These are phyloP conservation scores for Boletus sp. DNA, from an alignment of 1,284 basidiomycete genomes.

Conservation along the genomic window DNA sequence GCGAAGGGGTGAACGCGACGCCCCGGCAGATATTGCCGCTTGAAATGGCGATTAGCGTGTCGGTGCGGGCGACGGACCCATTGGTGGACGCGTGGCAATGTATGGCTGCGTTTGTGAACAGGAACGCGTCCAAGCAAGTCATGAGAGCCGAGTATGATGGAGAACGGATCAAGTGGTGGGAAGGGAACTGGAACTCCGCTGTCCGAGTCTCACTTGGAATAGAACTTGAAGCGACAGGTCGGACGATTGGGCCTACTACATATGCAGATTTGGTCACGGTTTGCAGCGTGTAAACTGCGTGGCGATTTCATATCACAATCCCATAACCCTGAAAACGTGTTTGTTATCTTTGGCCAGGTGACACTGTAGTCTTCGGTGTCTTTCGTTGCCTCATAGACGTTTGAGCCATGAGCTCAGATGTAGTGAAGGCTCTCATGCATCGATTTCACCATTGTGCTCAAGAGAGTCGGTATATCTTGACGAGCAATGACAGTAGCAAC, in stretches of 20 bases:
- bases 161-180: slow-evolving; percentile 86
- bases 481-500: slow-evolving; percentile 14
- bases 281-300: no score
- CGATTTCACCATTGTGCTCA: no score
- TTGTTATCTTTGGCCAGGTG: no score
- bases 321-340: no score
- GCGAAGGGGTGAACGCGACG: slow-evolving; percentile 67
- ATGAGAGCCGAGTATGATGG: slow-evolving; percentile 87
- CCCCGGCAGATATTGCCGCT: slow-evolving; percentile 84
- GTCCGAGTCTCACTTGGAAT: slow-evolving; percentile 4
- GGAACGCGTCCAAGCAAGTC: slow-evolving; percentile 60
- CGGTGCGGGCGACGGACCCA: slow-evolving; percentile 68
- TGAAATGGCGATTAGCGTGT: slow-evolving; percentile 65
- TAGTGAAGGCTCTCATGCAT: no score
- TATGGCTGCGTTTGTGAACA: slow-evolving; percentile 83
- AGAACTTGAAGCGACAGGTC: no score
- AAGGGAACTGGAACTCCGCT: slow-evolving; percentile 73
- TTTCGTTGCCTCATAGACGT: no score
- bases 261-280: no score
- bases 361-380: no score
- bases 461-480: neutral
- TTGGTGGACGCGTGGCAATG: slow-evolving; percentile 88
- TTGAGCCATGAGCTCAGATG: no score
- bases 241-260: neutral
- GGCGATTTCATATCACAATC: no score